Evolutionary conservation across 805 yeast genomes (phyloP), one percentile per base, ranked within the genome.

Genomic region (Metschnikowia vanudenii): DNA sequence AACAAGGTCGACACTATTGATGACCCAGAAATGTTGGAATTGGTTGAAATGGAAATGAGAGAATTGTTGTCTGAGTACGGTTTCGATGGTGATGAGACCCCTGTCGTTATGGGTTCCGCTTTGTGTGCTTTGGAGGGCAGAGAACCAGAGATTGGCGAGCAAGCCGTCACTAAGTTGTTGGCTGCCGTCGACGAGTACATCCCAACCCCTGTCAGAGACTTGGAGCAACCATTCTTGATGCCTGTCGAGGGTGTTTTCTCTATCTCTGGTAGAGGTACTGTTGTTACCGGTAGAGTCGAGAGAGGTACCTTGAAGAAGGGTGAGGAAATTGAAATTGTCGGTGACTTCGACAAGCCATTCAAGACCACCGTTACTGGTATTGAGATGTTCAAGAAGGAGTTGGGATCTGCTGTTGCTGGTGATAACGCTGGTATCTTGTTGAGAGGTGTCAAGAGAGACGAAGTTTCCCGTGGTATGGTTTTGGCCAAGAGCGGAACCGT

Each of bases 11-110:
- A 94, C 72, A 87, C 96, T 60, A 82, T 94, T 66, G 97, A 94
- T 67, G 99, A 94, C 71, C 96, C 96, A 56, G 99, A 94, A 79
- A 94, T 92, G 97, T 81, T 94, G 70, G 99, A 94, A 79, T 84
- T 94, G 62, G 99, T 94, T 57, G 99, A 94, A 79, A 94, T 94
- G 99, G 99, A 94, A 80, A 94, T 94, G 99, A 87, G 99, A 77
- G 99, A 94, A 69, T 80, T 94, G 57, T 79, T 94, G 66, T 65
- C 83, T 57, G 79, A 87, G 57, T 94, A 91, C 72, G 98, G 97
- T 50, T 94, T 92, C 59, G 98, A 94, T 65, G 99, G 98, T 75
- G 99, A 94, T 65, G 85, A 92, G 75, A 85, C 96, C 56, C 99
- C 99, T 50, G 97, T 94, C 52, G 75, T 94, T 57, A 91, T 92